Percentiles rank a stretch among this genome's conserved stretches.
These are phyloP conservation scores for Daldinia grandis DNA, from an alignment of 495 filamentous ascomycete species.

Conservation along the genomic window DNA sequence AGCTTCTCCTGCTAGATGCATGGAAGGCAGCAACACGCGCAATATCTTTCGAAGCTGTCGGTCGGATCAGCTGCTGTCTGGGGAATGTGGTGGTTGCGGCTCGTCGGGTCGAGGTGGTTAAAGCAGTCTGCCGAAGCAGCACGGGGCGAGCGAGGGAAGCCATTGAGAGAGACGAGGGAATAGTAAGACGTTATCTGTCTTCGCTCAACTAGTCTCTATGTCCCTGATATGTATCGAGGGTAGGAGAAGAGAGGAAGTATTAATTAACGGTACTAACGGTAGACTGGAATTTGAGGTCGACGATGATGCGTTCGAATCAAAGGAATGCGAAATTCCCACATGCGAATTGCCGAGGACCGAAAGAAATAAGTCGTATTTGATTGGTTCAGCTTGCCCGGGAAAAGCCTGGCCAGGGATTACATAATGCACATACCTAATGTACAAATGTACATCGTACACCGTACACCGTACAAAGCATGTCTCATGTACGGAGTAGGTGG, in stretches of 20 bases:
- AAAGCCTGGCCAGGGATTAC: constrained; percentile 23
- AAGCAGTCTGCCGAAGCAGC: constrained; percentile 61
- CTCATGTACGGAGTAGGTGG: too few relatives aligned
- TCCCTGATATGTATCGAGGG: constrained; percentile 17
- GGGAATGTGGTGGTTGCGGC: constrained; percentile 40
- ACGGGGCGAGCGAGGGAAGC: constrained; percentile 63
- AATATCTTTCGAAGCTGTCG: constrained; percentile 46
- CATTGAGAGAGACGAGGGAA: constrained; percentile 47
- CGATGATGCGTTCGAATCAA: constrained; percentile 29
- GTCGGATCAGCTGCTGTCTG: constrained; percentile 44
- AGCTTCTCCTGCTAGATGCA: constrained; percentile 68
- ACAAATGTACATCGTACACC: too few relatives aligned
- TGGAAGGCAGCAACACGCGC: constrained; percentile 72
- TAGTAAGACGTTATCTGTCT: not conserved
- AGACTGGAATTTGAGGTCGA: constrained; percentile 11
- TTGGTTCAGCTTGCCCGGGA: constrained; percentile 34
- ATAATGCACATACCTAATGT: too few relatives aligned
- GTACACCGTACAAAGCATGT: too few relatives aligned
- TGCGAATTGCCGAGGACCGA: constrained; percentile 31
- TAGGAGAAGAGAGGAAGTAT: not conserved
- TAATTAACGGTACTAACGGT: not conserved
- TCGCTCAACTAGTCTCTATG: not conserved
- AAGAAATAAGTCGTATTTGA: constrained; percentile 30
- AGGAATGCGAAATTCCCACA: constrained; percentile 5
- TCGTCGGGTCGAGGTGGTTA: constrained; percentile 47